Evolutionary conservation across 2,329 filamentous ascomycete species (phyloP).

Genomic region (Pleurostoma richardsiae): DNA sequence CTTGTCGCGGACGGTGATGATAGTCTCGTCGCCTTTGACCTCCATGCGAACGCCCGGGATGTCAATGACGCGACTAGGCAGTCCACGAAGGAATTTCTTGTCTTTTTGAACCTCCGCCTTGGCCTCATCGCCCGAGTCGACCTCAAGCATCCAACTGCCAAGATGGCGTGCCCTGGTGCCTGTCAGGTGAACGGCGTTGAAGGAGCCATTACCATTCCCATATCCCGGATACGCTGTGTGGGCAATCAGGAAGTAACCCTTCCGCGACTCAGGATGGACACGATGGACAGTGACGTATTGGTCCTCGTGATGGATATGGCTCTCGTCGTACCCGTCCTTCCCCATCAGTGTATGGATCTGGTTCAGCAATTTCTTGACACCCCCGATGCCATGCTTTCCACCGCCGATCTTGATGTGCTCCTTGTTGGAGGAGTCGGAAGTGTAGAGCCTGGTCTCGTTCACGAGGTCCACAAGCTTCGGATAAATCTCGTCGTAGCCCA

Average conservation of each 20-base stretch:
- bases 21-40: constrained; percentile 65
- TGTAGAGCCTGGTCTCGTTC: constrained; percentile 79
- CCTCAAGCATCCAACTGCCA: constrained; percentile 88
- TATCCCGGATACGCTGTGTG: constrained; percentile 94
- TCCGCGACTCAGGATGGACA: constrained; percentile 85
- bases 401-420: constrained; percentile 59
- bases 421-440: constrained; percentile 64
- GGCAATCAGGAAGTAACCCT: constrained; percentile 91
- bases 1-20: constrained; percentile 72
- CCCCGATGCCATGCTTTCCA: constrained; percentile 79
- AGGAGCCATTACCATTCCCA: constrained; percentile 74
- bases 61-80: constrained; percentile 78
- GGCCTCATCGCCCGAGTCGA: constrained; percentile 70
- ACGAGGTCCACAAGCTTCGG: constrained; percentile 91
- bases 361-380: constrained; percentile 88
- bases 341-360: constrained; percentile 95
- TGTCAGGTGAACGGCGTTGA: constrained; percentile 72
- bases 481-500: constrained; percentile 97
- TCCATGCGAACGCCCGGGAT: constrained; percentile 71
- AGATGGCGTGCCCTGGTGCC: constrained; percentile 83
- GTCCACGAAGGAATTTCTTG: constrained; percentile 66
- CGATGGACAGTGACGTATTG: constrained; percentile 96
- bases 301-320: constrained; percentile 92
- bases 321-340: constrained; percentile 89
- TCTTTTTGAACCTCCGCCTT: constrained; percentile 63